phyloP scores from a whole-genome alignment of 345 rosid genomes.

The Stellera chamaejasme region DNA sequence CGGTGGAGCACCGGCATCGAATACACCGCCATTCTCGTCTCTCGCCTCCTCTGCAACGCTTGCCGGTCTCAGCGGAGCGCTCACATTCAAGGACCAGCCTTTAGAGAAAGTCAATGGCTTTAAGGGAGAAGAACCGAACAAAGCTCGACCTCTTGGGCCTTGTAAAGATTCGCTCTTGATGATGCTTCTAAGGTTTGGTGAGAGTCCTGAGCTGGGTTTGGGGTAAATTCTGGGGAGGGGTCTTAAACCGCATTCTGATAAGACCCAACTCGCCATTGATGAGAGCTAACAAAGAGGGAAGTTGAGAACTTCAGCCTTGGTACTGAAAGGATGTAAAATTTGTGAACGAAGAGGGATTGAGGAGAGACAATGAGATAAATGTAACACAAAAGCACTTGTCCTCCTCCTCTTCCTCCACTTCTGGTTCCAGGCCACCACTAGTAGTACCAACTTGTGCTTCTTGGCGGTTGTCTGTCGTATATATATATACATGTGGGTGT shows the following conservation, averaged over 20 bases:
- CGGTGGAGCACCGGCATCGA: conserved; percentile 49
- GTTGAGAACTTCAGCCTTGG: conserved; percentile 4
- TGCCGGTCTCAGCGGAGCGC: conserved; percentile 28
- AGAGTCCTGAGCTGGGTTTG: conserved; percentile 23
- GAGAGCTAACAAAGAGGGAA: conserved; percentile 9
- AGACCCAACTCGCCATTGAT: conserved; percentile 49
- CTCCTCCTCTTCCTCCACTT: neutral
- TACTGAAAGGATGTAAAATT: neutral
- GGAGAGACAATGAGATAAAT: neutral
- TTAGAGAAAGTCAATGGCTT: conserved; percentile 20
- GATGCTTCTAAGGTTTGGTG: conserved; percentile 8
- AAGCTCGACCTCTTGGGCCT: conserved; percentile 6
- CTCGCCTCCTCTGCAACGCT: conserved; percentile 17
- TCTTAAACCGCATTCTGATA: conserved; percentile 51
- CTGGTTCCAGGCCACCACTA: conserved; percentile 17
- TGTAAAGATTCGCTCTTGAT: conserved; percentile 18
- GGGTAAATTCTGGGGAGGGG: conserved; percentile 35
- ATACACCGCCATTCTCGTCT: conserved; percentile 20
- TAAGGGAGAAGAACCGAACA: conserved; percentile 25
- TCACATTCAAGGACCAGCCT: conserved; percentile 58
- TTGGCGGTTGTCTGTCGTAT: conserved; percentile 12
- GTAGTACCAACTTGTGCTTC: conserved; percentile 12
- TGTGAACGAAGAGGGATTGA: neutral
- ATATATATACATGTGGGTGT: neutral
- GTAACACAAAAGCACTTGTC: conserved; percentile 6